These are phyloP conservation scores for Fusarium pilosicola DNA, from an alignment of 2,329 filamentous ascomycete species.

Conservation along the genomic window DNA sequence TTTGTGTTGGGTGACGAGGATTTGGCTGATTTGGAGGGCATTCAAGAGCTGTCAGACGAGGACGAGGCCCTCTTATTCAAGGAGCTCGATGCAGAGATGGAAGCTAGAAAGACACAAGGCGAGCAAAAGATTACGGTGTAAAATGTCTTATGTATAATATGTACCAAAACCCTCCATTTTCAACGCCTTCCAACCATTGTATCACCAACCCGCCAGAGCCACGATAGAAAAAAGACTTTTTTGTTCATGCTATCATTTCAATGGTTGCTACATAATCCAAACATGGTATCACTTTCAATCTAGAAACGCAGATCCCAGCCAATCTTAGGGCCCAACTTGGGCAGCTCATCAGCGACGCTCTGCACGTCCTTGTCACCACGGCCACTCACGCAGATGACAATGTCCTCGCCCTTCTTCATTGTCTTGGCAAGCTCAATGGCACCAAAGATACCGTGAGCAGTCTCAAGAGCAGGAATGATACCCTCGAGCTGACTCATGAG, in stretches of 20 bases:
- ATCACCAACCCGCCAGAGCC: slow-evolving; percentile 36
- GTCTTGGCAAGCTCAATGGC: slow-evolving; percentile 91
- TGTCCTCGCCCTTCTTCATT: slow-evolving; percentile 86
- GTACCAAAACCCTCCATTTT: slow-evolving; percentile 41
- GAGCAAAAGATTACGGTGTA: slow-evolving; percentile 37
- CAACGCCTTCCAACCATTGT: slow-evolving; percentile 41
- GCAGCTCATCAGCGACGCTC: slow-evolving; percentile 94
- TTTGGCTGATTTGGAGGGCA: slow-evolving; percentile 51
- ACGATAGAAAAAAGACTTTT: slow-evolving; percentile 19
- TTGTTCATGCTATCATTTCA: slow-evolving; percentile 31
- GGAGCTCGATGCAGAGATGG: slow-evolving; percentile 48
- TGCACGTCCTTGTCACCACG: slow-evolving; percentile 98
- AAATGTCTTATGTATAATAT: slow-evolving; percentile 43
- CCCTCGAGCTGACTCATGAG: slow-evolving; percentile 89
- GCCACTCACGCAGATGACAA: slow-evolving; percentile 94
- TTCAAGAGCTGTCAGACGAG: slow-evolving; percentile 54
- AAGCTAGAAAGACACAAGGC: slow-evolving; percentile 5
- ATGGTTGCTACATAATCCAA: slow-evolving; percentile 18
- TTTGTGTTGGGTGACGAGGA: slow-evolving; percentile 59
- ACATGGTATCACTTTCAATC: slow-evolving; percentile 36
- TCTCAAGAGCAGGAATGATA: slow-evolving; percentile 96
- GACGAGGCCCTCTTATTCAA: slow-evolving; percentile 47
- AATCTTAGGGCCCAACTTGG: slow-evolving; percentile 87
- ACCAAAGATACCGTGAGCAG: slow-evolving; percentile 90
- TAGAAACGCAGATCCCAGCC: slow-evolving; percentile 73